Conservation (phyloP, 306 rosid genomes). For the Parietaria judaica region DNA sequence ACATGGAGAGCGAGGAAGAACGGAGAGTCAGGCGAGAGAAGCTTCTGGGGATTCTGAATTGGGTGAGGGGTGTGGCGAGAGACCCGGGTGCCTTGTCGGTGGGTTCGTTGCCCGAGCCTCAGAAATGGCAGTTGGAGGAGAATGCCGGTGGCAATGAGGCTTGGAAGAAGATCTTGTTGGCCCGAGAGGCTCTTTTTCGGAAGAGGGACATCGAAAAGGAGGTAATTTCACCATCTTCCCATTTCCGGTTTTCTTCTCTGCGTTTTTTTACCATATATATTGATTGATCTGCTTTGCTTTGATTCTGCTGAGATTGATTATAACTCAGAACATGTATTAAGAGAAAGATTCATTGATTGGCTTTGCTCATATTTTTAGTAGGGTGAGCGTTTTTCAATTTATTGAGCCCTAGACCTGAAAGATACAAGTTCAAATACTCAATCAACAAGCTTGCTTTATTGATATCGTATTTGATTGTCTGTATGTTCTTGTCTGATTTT, state of each 20-base stretch:
- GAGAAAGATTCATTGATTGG: neutral
- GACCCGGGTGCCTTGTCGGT: conserved; percentile 53
- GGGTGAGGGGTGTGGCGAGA: conserved; percentile 47
- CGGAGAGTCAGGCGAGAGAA: conserved; percentile 16
- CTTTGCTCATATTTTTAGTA: neutral
- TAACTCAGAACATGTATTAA: neutral
- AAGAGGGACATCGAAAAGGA: conserved; percentile 31
- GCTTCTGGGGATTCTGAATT: conserved; percentile 31
- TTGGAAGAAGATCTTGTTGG: conserved; percentile 62
- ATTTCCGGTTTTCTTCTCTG: neutral
- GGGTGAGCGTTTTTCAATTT: no score
- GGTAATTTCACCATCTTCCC: conserved; percentile 31
- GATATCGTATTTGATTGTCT: no score
- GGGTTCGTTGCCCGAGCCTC: conserved; percentile 45
- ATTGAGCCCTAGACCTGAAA: no score
- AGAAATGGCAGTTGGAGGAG: conserved; percentile 48
- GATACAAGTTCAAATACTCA: no score
- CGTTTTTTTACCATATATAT: neutral
- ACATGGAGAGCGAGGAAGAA: conserved; percentile 1
- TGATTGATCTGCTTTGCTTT: neutral
- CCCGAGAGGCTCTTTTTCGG: conserved; percentile 43
- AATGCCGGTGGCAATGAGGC: conserved; percentile 31
- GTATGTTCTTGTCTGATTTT: no score
- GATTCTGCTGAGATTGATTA: neutral
- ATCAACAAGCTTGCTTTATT: no score